Percentiles rank a stretch among this genome's conserved stretches.
These are phyloP conservation scores for Penicillium psychrofluorescens DNA, from an alignment of 495 filamentous ascomycete species.

Conservation along the genomic window DNA sequence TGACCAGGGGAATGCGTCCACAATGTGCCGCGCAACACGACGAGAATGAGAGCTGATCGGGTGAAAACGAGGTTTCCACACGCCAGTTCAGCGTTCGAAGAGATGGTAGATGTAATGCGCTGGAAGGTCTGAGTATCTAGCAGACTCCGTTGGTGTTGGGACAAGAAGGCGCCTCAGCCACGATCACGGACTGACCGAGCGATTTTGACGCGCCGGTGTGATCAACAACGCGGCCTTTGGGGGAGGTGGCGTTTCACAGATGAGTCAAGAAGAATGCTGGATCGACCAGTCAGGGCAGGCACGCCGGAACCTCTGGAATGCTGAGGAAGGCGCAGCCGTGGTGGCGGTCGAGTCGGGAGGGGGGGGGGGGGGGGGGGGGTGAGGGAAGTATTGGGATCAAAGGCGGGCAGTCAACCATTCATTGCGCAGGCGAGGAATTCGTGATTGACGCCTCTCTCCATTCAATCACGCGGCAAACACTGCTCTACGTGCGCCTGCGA, in stretches of 20 bases:
- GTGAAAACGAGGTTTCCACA: conserved; percentile 1
- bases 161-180: not conserved
- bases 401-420: conserved; percentile 10
- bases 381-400: not conserved
- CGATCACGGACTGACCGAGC: not conserved
- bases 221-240: conserved; percentile 2
- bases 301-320: conserved; percentile 13
- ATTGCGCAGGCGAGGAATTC: conserved; percentile 13
- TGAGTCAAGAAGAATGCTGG: conserved; percentile 6
- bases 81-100: not conserved
- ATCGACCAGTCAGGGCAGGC: not conserved
- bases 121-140: not conserved
- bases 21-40: conserved; percentile 9
- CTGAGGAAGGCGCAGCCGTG: conserved; percentile 13
- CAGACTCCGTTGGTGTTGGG: not conserved
- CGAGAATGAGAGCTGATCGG: conserved; percentile 9
- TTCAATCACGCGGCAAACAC: conserved; percentile 1
- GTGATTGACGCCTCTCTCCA: not conserved
- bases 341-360: not conserved
- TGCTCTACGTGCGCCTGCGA: conserved; percentile 7
- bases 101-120: not conserved
- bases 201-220: conserved; percentile 4
- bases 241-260: not conserved
- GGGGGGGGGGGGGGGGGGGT: not conserved
- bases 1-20: conserved; percentile 23